Percentiles rank a stretch among this genome's conserved stretches.
phyloP scores from a whole-genome alignment of 2,329 filamentous ascomycete genomes.

The Lomentospora prolificans region DNA sequence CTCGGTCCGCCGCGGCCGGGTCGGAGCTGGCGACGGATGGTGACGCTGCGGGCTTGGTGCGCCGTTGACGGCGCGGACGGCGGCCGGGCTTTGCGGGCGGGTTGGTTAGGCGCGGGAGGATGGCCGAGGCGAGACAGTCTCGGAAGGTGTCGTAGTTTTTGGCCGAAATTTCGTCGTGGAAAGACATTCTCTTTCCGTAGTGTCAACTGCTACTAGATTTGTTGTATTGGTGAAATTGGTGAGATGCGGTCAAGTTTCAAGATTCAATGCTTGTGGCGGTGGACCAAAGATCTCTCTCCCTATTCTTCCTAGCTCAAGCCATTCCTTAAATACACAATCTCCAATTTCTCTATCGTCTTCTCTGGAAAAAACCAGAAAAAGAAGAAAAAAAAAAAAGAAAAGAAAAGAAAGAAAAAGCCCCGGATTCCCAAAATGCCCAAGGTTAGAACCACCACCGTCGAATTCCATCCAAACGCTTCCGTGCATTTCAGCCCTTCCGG shows the following conservation, averaged over 20 bases:
- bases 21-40: conserved; percentile 11
- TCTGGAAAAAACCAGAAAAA: too few relatives aligned
- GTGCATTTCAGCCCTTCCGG: not conserved
- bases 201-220: not conserved
- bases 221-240: not conserved
- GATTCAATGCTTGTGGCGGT: too few relatives aligned
- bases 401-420: too few relatives aligned
- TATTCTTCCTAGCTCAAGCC: too few relatives aligned
- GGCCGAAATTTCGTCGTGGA: not conserved
- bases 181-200: not conserved
- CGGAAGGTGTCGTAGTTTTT: conserved; percentile 49
- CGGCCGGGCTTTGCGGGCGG: conserved; percentile 36
- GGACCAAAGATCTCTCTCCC: too few relatives aligned
- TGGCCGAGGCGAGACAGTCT: conserved; percentile 60
- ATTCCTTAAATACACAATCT: too few relatives aligned
- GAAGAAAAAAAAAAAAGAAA: too few relatives aligned
- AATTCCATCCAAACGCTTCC: not conserved
- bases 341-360: too few relatives aligned
- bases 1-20: conserved; percentile 11
- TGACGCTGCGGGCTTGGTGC: not conserved
- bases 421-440: too few relatives aligned
- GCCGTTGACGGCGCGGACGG: conserved; percentile 14
- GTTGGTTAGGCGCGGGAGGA: conserved; percentile 51
- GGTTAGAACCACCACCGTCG: too few relatives aligned
- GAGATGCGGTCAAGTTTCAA: too few relatives aligned